A percentile compares a stretch with the other conserved stretches of the same genome.
Evolutionary conservation across 495 filamentous ascomycete species (phyloP).

Genomic region (Penicillium argentinense): DNA sequence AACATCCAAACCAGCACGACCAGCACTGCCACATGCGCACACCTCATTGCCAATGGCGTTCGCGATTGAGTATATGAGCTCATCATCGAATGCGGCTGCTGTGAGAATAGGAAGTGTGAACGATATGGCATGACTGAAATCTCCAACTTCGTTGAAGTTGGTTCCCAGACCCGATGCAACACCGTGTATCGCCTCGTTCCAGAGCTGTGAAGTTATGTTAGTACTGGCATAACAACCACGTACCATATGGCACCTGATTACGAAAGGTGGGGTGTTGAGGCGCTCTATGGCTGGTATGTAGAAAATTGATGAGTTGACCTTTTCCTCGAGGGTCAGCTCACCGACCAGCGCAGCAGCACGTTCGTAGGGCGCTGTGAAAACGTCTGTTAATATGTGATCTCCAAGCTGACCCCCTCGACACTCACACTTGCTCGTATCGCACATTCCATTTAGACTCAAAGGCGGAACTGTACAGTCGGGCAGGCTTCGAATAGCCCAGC

Average conservation of each 20-base stretch:
- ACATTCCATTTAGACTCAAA: too few relatives aligned
- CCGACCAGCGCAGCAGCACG: constrained; percentile 1
- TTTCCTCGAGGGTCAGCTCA: constrained; percentile 8
- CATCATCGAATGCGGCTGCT: constrained; percentile 10
- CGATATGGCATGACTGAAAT: constrained; percentile 9
- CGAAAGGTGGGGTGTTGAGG: constrained; percentile 7
- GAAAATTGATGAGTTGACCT: constrained; percentile 10
- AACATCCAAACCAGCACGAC: constrained; percentile 7
- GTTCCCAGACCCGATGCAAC: constrained; percentile 5
- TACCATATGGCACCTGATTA: too few relatives aligned
- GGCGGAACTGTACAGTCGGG: too few relatives aligned
- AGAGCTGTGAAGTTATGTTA: too few relatives aligned
- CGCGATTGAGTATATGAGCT: constrained; percentile 2
- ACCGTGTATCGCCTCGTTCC: constrained; percentile 11
- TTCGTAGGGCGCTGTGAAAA: too few relatives aligned
- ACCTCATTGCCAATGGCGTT: constrained; percentile 7
- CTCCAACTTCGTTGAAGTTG: constrained; percentile 5
- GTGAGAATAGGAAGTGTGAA: constrained; percentile 8
- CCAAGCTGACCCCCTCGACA: too few relatives aligned
- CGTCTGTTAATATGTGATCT: too few relatives aligned
- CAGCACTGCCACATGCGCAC: constrained; percentile 7
- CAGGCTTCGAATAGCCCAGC: too few relatives aligned
- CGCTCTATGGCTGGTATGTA: constrained; percentile 7
- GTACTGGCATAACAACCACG: too few relatives aligned
- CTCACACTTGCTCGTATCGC: too few relatives aligned